Evolutionary conservation across 1,139 yeast genomes (phyloP).

Genomic region (Blastobotrys ciferrii): DNA sequence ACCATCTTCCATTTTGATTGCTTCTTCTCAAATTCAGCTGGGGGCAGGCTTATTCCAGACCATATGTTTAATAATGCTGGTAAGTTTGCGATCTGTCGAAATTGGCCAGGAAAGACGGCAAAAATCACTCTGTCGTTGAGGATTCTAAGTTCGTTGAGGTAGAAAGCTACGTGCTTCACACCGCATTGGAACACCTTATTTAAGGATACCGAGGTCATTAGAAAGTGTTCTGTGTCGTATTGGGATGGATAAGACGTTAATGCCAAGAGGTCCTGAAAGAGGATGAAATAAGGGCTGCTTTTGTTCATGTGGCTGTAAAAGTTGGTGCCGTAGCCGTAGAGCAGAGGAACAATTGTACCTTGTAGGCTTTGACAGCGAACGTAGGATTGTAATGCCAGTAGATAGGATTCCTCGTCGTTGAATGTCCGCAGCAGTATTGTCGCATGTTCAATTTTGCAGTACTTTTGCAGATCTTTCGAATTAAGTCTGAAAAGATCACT

Average conservation of each 20-base stretch:
- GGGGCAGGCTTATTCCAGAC: slow-evolving; percentile 1
- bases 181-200: slow-evolving; percentile 4
- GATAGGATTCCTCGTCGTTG: neutral
- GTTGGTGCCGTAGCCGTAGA: slow-evolving; percentile 1
- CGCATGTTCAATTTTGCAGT: neutral
- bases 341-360: neutral
- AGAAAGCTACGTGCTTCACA: neutral
- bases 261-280: neutral
- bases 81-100: neutral
- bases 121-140: neutral
- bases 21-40: neutral
- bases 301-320: slow-evolving; percentile 2
- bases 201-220: neutral
- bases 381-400: neutral
- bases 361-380: slow-evolving; percentile 6
- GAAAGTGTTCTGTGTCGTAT: neutral
- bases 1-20: neutral
- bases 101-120: neutral
- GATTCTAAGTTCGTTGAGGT: neutral
- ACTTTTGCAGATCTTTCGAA: neutral
- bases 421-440: neutral
- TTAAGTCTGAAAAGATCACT: neutral
- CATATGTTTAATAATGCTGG: neutral
- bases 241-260: neutral
- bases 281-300: neutral